A percentile compares a stretch with the other conserved stretches of the same genome.
These are phyloP conservation scores for Tetracladium marchalianum DNA, from an alignment of 495 filamentous ascomycete genomes.

Conservation along the genomic window DNA sequence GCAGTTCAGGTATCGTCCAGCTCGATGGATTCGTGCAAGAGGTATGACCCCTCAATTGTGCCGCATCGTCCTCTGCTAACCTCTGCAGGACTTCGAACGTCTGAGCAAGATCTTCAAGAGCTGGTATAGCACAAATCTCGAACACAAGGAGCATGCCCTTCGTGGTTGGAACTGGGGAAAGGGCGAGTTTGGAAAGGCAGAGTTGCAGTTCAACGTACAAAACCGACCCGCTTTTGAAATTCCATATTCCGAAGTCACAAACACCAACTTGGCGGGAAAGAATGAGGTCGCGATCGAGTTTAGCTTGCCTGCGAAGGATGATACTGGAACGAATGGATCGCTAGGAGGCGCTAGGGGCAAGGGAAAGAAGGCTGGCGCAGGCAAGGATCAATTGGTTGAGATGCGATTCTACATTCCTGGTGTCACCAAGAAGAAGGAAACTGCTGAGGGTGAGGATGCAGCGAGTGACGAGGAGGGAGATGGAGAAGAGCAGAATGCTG, in stretches of 20 bases:
- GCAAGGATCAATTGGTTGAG: conserved; percentile 87
- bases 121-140: conserved; percentile 90
- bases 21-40: conserved; percentile 93
- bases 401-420: conserved; percentile 99
- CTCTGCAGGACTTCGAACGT: conserved; percentile 72
- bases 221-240: conserved; percentile 97
- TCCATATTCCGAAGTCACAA: conserved; percentile 94
- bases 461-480: conserved; percentile 57
- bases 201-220: conserved; percentile 92
- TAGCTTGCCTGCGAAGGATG: conserved; percentile 54
- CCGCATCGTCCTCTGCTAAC: conserved; percentile 5
- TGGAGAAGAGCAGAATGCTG: conserved; percentile 81
- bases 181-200: conserved; percentile 89
- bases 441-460: conserved; percentile 58
- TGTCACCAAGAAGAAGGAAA: conserved; percentile 75
- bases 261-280: conserved; percentile 94
- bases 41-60: conserved; percentile 32
- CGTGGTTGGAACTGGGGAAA: conserved; percentile 99
- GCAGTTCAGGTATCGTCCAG: conserved; percentile 78
- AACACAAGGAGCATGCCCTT: conserved; percentile 85
- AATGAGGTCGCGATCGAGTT: conserved; percentile 98
- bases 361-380: conserved; percentile 81
- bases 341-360: conserved; percentile 68
- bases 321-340: conserved; percentile 61
- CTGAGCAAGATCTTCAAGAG: conserved; percentile 84